Evolutionary conservation across 345 rosid genomes (phyloP).

Genomic region (Lepidium africanum): DNA sequence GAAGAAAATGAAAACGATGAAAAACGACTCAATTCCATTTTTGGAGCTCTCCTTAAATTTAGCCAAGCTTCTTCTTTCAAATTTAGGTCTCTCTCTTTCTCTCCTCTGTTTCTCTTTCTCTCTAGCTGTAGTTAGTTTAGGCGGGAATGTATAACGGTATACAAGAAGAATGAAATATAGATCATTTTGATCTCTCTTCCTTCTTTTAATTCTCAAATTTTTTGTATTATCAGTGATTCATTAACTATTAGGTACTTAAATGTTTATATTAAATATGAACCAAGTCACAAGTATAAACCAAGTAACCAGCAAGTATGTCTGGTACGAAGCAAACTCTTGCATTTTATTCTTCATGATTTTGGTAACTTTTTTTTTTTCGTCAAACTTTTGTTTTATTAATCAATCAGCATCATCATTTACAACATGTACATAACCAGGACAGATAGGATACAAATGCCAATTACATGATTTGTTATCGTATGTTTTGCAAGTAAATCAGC

Average conservation of each 20-base stretch:
- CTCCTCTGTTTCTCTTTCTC: neutral
- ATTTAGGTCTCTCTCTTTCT: conserved; percentile 15
- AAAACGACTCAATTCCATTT: conserved; percentile 15
- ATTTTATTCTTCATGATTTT: neutral
- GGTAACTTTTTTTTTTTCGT: too few relatives aligned
- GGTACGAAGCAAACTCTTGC: neutral
- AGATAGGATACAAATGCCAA: too few relatives aligned
- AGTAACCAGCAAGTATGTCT: too few relatives aligned
- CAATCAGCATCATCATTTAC: too few relatives aligned
- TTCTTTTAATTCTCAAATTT: neutral
- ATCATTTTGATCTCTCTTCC: neutral
- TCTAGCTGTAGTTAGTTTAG: neutral
- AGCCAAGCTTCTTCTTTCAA: conserved; percentile 21
- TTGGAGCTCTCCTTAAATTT: conserved; percentile 28
- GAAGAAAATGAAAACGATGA: neutral
- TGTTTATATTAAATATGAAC: too few relatives aligned
- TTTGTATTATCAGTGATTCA: too few relatives aligned
- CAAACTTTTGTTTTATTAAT: too few relatives aligned
- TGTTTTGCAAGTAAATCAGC: too few relatives aligned
- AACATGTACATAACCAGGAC: too few relatives aligned
- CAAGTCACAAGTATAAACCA: too few relatives aligned
- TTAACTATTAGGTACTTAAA: too few relatives aligned
- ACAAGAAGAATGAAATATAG: neutral
- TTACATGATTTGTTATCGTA: too few relatives aligned
- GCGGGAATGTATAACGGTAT: neutral